Evolutionary conservation across 352 stramenopile species (phyloP).

Genomic region (Lagenidium sp.): DNA sequence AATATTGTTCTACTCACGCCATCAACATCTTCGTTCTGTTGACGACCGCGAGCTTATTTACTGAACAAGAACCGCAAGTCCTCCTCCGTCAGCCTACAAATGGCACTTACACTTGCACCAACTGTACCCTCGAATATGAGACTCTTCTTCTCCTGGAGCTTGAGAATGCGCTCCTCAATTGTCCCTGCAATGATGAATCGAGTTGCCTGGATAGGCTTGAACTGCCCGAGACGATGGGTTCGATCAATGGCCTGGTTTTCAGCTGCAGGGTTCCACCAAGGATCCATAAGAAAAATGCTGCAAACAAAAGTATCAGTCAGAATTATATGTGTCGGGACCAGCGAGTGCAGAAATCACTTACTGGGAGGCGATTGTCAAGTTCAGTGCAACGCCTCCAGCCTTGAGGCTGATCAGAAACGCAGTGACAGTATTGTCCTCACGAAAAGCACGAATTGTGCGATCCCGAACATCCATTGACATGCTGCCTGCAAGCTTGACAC

Average conservation of each 20-base stretch:
- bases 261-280: constrained; percentile 98
- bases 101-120: constrained; percentile 83
- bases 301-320: constrained; percentile 11
- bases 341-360: constrained; percentile 19
- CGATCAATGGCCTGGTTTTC: constrained; percentile 95
- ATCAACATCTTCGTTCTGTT: not conserved
- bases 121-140: constrained; percentile 99
- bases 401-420: constrained; percentile 98
- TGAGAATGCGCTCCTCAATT: constrained; percentile 97
- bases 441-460: constrained; percentile 64
- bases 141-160: constrained; percentile 91
- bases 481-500: constrained; percentile 87
- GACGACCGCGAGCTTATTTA: no score
- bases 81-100: constrained; percentile 90
- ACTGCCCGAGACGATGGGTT: constrained; percentile 97
- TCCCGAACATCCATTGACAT: constrained; percentile 87
- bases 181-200: constrained; percentile 98
- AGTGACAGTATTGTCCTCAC: constrained; percentile 89
- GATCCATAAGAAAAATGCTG: constrained; percentile 96
- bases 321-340: not conserved
- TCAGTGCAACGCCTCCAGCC: constrained; percentile 97
- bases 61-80: constrained; percentile 92
- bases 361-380: constrained; percentile 96
- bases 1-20: not conserved
- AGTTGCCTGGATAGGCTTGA: constrained; percentile 94